Base-by-base conservation (phyloP, 2,329 filamentous ascomycete genomes). In the Epichloe typhina region DNA sequence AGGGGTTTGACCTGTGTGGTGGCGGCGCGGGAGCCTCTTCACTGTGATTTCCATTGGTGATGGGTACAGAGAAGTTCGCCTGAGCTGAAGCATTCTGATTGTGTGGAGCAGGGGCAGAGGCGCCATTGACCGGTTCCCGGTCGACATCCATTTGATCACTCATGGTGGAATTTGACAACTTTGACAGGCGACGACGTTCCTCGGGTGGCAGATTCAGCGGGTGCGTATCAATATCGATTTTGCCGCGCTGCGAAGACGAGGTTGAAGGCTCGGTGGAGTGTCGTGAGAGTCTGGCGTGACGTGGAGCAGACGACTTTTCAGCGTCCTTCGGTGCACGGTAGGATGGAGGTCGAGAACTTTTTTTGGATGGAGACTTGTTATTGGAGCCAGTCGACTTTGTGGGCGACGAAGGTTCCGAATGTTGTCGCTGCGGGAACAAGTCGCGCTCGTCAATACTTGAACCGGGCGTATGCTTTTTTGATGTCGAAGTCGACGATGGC, bases 191-290 rank as follows among this genome's bases (percentile, higher is more conserved):
- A 66, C 86, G 85, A 62, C 88, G 79, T 75, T 95, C 84, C 72
- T 95, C 89, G 45, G 89, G 89, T 2, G 85, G 88, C 21, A 95
- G 80, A 63, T 96, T 96, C 49, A 96, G 77, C 39, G 91, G 91
- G 67, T 96, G 90, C 3, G 82, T 84, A 64, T 91, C 79, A 56
- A 75, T 74, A 64, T 87, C 82, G 62, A 73, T 68, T 64, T 79
- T 80, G 59, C 69, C 70, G 56, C 76, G 72, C 51, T 76, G 72
- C 36, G 65, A 69, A 45, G 69, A 72, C 33, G 69, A 71, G 19
- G 67, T 66, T 23, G 72, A 66, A 35, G 72, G 66, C 52, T 77
- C 74, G 53, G 72, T 73, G 38, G 74, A 67, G 54, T 75, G 70
- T 54, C 74, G 71, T 51, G 65, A 77, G 49, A 72, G 63, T 52